Conservation (phyloP, 148 eudicot species). For the Heliamphora exappendiculata region DNA sequence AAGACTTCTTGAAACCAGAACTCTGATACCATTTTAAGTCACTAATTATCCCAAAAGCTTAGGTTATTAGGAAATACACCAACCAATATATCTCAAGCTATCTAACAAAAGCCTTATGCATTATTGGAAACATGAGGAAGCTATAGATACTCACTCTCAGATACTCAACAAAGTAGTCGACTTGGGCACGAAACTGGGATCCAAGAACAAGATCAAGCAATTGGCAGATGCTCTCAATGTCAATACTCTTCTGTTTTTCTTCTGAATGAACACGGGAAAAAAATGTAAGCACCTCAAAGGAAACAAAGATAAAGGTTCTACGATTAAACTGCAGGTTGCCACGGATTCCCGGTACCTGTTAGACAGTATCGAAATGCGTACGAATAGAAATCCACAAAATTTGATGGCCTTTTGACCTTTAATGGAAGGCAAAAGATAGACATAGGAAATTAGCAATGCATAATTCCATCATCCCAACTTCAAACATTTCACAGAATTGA, state of each 20-base stretch:
- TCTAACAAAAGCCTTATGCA: background rate
- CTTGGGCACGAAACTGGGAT: constrained; percentile 60
- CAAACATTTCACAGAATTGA: background rate
- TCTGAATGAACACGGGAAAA: constrained; percentile 34
- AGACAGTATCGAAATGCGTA: constrained; percentile 81
- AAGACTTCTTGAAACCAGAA: too few species aligned
- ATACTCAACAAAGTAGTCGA: constrained; percentile 63
- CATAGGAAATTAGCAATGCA: background rate
- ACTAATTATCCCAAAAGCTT: too few species aligned
- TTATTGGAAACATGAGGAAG: background rate
- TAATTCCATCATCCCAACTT: background rate
- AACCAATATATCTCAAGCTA: too few species aligned
- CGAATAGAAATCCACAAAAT: constrained; percentile 66
- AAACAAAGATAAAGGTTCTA: background rate
- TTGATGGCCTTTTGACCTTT: constrained; percentile 69
- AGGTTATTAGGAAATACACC: too few species aligned
- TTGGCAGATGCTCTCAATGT: constrained; percentile 84
- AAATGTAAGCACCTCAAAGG: constrained; percentile 6
- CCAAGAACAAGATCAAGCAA: constrained; percentile 86
- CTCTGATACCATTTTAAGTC: too few species aligned
- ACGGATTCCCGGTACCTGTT: constrained; percentile 50
- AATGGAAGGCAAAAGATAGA: constrained; percentile 10
- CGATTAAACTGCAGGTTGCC: background rate
- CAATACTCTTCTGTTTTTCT: constrained; percentile 94
- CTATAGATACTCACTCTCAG: constrained; percentile 44